A percentile compares a stretch with the other conserved stretches of the same genome.
These are phyloP conservation scores for Saccharomycopsis selenospora DNA, from an alignment of 805 yeast species.

Conservation along the genomic window DNA sequence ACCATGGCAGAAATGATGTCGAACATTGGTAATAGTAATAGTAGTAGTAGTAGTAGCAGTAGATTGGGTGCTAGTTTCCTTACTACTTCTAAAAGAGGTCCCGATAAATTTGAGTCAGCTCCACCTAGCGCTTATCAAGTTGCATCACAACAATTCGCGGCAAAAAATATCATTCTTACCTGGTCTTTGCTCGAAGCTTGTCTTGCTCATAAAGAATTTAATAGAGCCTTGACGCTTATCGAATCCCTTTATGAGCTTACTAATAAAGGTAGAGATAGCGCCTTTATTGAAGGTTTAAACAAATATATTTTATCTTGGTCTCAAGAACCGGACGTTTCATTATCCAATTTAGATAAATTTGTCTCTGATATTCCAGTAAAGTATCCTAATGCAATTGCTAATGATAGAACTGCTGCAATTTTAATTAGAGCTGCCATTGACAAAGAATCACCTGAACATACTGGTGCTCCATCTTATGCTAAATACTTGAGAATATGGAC, in stretches of 20 bases:
- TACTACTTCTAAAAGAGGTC: background rate
- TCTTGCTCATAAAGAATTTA: slow-evolving; percentile 53
- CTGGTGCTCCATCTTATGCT: slow-evolving; percentile 3
- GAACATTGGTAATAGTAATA: no score
- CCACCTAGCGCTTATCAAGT: background rate
- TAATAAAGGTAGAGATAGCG: slow-evolving; percentile 23
- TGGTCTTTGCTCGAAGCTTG: slow-evolving; percentile 80
- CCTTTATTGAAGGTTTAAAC: slow-evolving; percentile 61
- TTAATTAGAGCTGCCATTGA: slow-evolving; percentile 40
- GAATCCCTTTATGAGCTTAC: slow-evolving; percentile 50
- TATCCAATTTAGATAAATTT: slow-evolving; percentile 39
- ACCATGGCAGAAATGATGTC: background rate
- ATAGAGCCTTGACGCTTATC: slow-evolving; percentile 63
- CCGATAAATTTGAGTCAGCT: background rate
- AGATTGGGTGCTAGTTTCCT: background rate
- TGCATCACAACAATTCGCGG: background rate
- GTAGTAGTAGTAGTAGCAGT: no score
- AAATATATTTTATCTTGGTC: slow-evolving; percentile 45
- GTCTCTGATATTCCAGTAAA: slow-evolving; percentile 29
- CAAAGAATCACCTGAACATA: slow-evolving; percentile 2
- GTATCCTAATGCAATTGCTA: slow-evolving; percentile 33
- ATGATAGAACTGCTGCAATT: slow-evolving; percentile 56
- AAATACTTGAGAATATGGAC: slow-evolving; percentile 21
- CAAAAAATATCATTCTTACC: slow-evolving; percentile 55
- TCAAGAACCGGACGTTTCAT: slow-evolving; percentile 32